Percentiles rank a stretch among this genome's conserved stretches.
phyloP scores from a whole-genome alignment of 176 grass and related monocot genomes.

The Typha latifolia region DNA sequence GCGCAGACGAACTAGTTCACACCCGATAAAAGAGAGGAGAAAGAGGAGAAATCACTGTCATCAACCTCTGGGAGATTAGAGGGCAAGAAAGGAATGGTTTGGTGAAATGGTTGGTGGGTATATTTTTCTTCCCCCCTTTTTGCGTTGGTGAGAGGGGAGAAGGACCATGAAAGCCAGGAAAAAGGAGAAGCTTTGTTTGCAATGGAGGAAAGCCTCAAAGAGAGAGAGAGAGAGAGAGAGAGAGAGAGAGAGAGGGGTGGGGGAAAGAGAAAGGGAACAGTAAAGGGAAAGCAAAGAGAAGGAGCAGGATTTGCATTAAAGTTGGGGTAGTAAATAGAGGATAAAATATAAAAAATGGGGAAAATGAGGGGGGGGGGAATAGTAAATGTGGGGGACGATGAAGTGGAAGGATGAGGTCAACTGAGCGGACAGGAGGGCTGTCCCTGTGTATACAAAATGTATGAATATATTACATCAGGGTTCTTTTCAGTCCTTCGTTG shows the following conservation, averaged over 20 bases:
- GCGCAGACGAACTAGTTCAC: conserved; percentile 8
- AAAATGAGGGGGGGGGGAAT: no score
- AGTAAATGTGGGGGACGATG: no score
- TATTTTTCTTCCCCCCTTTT: neutral
- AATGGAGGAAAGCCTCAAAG: neutral
- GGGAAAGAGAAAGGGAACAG: neutral
- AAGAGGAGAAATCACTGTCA: conserved; percentile 11
- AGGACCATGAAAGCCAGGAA: neutral
- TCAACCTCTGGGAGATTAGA: conserved; percentile 10
- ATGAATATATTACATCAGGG: no score
- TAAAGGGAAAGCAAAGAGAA: neutral
- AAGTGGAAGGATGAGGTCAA: no score
- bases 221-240: neutral
- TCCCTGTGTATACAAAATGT: no score
- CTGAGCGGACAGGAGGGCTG: no score
- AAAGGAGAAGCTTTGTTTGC: neutral
- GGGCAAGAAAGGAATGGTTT: neutral
- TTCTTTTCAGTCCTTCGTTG: no score
- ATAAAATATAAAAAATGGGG: no score
- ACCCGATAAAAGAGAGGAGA: neutral
- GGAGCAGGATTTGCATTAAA: no score
- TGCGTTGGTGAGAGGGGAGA: neutral
- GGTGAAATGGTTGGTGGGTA: conserved; percentile 19
- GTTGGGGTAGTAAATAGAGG: no score
- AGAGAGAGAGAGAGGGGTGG: neutral